A percentile compares a stretch with the other conserved stretches of the same genome.
Conservation (phyloP, 2,329 filamentous ascomycete genomes). For the Diaporthe velutina region DNA sequence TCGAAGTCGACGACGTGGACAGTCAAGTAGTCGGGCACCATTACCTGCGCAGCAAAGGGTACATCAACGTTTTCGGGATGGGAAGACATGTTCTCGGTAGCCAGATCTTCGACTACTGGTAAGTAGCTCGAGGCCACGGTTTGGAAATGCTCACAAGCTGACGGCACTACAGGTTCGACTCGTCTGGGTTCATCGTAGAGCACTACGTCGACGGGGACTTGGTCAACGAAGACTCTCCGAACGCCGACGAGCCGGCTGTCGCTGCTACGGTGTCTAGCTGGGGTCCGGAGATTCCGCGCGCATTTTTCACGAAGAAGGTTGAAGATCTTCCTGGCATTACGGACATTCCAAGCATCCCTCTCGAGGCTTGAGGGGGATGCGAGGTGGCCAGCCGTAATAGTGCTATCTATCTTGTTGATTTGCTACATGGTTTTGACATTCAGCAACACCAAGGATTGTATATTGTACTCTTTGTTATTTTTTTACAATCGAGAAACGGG, state of each 20-base stretch:
- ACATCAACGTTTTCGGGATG: not conserved
- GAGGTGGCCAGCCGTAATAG: not conserved
- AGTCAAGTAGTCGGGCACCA: slow-evolving; percentile 16
- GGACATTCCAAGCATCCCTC: not conserved
- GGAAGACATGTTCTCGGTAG: slow-evolving; percentile 16
- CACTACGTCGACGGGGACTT: slow-evolving; percentile 33
- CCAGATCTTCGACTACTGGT: slow-evolving; percentile 29
- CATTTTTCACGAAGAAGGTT: not conserved
- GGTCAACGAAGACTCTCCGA: slow-evolving; percentile 13
- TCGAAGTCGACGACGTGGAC: slow-evolving; percentile 27
- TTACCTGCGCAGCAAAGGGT: not conserved
- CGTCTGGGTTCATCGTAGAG: slow-evolving; percentile 27
- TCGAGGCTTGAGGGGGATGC: not conserved
- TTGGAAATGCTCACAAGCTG: not conserved
- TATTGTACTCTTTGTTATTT: too few relatives aligned
- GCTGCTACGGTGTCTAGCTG: not conserved
- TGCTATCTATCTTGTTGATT: too few relatives aligned
- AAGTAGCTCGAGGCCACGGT: not conserved
- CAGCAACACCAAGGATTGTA: too few relatives aligned
- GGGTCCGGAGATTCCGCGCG: not conserved
- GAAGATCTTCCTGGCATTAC: slow-evolving; percentile 2
- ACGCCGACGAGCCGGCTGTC: not conserved
- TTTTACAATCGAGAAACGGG: too few relatives aligned
- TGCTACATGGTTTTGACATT: too few relatives aligned
- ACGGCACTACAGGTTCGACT: slow-evolving; percentile 7